phyloP scores from a whole-genome alignment of 148 eudicot species.

The Dysphania ambrosioides region DNA sequence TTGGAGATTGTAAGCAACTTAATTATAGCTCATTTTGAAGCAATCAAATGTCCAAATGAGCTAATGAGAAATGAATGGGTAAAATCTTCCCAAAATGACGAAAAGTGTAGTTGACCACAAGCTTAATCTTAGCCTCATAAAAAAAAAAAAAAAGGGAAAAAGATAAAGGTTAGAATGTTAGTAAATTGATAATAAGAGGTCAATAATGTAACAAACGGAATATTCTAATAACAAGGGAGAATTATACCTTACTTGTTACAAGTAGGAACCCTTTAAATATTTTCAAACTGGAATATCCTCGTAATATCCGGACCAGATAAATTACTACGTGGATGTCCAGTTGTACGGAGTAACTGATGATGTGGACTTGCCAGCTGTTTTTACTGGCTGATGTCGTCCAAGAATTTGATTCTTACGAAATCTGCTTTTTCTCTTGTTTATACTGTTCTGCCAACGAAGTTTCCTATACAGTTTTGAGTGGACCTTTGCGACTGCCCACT shows the following conservation, averaged over 20 bases:
- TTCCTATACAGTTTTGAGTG: too few relatives aligned
- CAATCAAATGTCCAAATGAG: neutral
- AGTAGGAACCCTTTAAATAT: neutral
- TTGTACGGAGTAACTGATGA: conserved; percentile 5
- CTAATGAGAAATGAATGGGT: too few relatives aligned
- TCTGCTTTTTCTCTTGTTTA: neutral
- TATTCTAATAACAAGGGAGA: conserved; percentile 22
- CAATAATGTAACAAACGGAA: conserved; percentile 19
- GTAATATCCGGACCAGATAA: neutral
- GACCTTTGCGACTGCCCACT: too few relatives aligned
- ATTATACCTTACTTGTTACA: neutral
- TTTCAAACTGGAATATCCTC: conserved; percentile 24
- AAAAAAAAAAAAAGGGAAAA: neutral
- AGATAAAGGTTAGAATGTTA: neutral
- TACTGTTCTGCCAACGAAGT: too few relatives aligned
- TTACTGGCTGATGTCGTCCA: neutral
- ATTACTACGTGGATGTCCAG: conserved; percentile 4
- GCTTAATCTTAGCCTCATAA: neutral
- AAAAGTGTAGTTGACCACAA: neutral
- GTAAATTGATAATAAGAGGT: neutral
- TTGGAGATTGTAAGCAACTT: neutral
- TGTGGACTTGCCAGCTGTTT: conserved; percentile 8
- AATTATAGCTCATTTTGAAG: neutral
- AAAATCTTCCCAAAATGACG: neutral
- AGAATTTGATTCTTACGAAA: neutral